Base-by-base conservation (phyloP, 2,329 filamentous ascomycete genomes). In the Talaromyces sp. region DNA sequence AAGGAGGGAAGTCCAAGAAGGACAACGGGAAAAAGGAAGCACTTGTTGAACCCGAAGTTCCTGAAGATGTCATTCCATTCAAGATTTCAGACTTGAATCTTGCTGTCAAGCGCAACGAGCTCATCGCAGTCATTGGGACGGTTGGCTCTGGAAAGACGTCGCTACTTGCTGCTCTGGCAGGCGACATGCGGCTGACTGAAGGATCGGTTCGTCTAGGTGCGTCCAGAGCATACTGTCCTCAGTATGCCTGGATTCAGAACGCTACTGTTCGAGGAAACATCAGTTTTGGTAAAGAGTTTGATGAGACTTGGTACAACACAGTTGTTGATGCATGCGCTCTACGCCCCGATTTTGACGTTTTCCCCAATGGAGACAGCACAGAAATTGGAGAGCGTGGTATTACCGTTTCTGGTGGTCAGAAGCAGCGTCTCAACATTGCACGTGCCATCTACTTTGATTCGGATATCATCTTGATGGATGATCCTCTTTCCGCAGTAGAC, bases 191-290 rank as follows among this genome's bases (percentile, higher is more conserved):
- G 19, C 61, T 73, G 17, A 74, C 69, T 47, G 92, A 92, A 1
- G 94, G 95, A 17, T 92, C 97, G 68, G 96, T 98, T 91, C 87
- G 93, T 52, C 90, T 89, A 70, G 91, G 93, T 47, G 92, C 92
- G 0, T 89, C 88, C 3, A 85, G 93, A 67, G 92, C 94, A 0
- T 97, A 97, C 72, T 98, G 95, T 69, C 94, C 94, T 0, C 94
- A 99, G 74, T 97, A 97, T 73, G 92, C 95, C 0, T 99, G 95
- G 95, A 97, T 99, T 58, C 94, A 98, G 74, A 98, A 98, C 73
- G 85, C 92, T 0, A 91, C 90, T 0, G 86, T 98, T 3, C 88
- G 87, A 67, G 87, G 97, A 39, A 99, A 99, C 72, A 96, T 99
- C 66, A 79, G 92, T 0, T 98, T 98, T 72, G 94, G 94, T 11